phyloP scores from a whole-genome alignment of 495 filamentous ascomycete genomes.

The Penicillium malachiteum region DNA sequence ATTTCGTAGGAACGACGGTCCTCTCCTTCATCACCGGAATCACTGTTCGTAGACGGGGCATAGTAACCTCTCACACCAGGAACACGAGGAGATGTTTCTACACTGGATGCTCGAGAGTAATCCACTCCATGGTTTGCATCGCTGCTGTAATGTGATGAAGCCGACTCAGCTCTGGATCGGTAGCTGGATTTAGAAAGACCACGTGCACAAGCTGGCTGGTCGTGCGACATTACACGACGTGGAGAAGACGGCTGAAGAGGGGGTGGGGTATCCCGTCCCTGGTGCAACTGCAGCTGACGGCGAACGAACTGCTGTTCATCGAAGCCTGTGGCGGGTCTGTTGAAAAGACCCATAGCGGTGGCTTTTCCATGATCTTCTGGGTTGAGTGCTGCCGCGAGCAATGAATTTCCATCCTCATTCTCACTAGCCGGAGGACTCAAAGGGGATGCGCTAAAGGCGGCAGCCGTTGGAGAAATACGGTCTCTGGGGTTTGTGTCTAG shows the following conservation, averaged over 20 bases:
- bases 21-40: slow-evolving; percentile 42
- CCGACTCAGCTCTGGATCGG: slow-evolving; percentile 46
- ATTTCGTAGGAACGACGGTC: slow-evolving; percentile 22
- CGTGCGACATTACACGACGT: slow-evolving; percentile 28
- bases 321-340: slow-evolving; percentile 71
- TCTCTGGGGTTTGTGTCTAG: slow-evolving; percentile 25
- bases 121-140: slow-evolving; percentile 32
- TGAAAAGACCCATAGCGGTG: slow-evolving; percentile 80
- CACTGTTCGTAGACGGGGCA: slow-evolving; percentile 41
- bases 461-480: slow-evolving; percentile 21
- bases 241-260: slow-evolving; percentile 37
- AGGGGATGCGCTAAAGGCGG: slow-evolving; percentile 55
- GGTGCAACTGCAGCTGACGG: slow-evolving; percentile 75
- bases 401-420: slow-evolving; percentile 54
- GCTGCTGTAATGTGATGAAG: slow-evolving; percentile 44
- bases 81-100: slow-evolving; percentile 33
- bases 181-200: slow-evolving; percentile 44
- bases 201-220: slow-evolving; percentile 32
- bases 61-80: slow-evolving; percentile 41
- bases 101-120: slow-evolving; percentile 25
- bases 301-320: slow-evolving; percentile 84
- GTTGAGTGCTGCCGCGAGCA: slow-evolving; percentile 59
- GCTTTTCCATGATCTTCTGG: slow-evolving; percentile 82
- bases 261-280: slow-evolving; percentile 54
- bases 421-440: slow-evolving; percentile 75